A percentile compares a stretch with the other conserved stretches of the same genome.
These are phyloP conservation scores for Exophiala oligosperma DNA, from an alignment of 2,329 filamentous ascomycete species.

Conservation along the genomic window DNA sequence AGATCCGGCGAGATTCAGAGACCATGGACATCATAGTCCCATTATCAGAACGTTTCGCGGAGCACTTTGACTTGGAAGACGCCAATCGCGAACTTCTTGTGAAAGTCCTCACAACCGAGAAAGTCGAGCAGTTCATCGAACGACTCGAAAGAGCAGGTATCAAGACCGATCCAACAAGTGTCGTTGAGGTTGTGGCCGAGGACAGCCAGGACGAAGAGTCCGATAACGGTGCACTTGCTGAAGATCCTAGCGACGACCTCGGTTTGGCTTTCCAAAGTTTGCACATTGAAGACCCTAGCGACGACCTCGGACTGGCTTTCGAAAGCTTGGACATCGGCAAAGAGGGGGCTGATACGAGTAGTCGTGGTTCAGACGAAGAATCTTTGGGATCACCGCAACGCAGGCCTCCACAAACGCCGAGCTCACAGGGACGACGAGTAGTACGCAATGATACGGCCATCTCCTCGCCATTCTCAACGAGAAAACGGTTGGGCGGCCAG, in stretches of 20 bases:
- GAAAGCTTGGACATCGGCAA: constrained; percentile 7
- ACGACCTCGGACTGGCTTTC: constrained; percentile 5
- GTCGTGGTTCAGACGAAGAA: not conserved
- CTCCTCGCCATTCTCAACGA: constrained; percentile 7
- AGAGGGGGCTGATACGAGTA: not conserved
- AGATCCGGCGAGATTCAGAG: constrained; percentile 6
- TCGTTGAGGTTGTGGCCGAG: constrained; percentile 4
- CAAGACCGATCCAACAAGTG: constrained; percentile 5
- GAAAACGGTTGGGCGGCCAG: constrained; percentile 5
- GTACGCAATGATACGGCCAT: not conserved
- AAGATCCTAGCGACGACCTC: not conserved
- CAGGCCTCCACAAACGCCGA: constrained; percentile 3
- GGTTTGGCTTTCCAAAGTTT: constrained; percentile 7
- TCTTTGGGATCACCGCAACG: constrained; percentile 1
- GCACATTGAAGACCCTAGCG: not conserved
- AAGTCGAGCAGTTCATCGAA: constrained; percentile 13
- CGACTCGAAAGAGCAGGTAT: constrained; percentile 13
- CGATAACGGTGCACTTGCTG: no score
- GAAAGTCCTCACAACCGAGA: constrained; percentile 12
- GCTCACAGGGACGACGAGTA: constrained; percentile 4
- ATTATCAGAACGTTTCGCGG: constrained; percentile 11
- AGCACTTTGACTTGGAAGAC: constrained; percentile 7
- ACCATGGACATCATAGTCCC: constrained; percentile 11
- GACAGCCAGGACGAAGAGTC: constrained; percentile 42
- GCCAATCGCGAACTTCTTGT: constrained; percentile 8